phyloP scores from a whole-genome alignment of 2,329 filamentous ascomycete species.

The Xylariaceae sp. region DNA sequence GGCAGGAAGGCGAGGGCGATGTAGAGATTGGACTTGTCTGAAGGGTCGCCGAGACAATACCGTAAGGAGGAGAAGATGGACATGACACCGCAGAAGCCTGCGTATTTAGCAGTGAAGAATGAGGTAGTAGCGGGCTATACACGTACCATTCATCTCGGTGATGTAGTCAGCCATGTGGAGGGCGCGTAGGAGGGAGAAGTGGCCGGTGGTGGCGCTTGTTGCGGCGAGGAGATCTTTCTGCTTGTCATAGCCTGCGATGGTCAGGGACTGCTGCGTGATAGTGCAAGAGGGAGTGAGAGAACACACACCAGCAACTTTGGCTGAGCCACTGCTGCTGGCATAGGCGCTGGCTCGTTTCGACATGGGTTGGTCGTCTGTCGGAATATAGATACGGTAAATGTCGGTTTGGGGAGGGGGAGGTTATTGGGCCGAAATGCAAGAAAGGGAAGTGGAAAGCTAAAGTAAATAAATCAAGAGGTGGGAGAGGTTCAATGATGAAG shows the following conservation, averaged over 20 bases:
- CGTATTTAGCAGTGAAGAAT: neutral
- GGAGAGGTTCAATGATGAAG: too few species aligned
- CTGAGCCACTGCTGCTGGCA: constrained; percentile 44
- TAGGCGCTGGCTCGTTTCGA: constrained; percentile 56
- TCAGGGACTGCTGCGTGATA: constrained; percentile 8
- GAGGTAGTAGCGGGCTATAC: neutral
- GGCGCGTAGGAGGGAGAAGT: constrained; percentile 66
- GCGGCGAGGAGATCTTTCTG: constrained; percentile 69
- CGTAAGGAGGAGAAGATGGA: constrained; percentile 93
- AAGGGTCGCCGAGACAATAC: constrained; percentile 75
- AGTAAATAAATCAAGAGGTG: too few species aligned
- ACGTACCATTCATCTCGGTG: constrained; percentile 71
- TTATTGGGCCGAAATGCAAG: too few species aligned
- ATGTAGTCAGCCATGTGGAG: constrained; percentile 81
- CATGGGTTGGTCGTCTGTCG: constrained; percentile 44
- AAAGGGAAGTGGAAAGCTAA: too few species aligned
- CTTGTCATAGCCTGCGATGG: constrained; percentile 60
- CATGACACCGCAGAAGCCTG: constrained; percentile 85
- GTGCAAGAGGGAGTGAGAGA: neutral
- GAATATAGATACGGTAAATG: too few species aligned
- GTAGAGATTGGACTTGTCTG: constrained; percentile 68
- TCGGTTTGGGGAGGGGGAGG: too few species aligned
- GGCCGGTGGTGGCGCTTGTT: constrained; percentile 52
- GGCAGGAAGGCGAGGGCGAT: constrained; percentile 82
- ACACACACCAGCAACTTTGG: constrained; percentile 35